Percentiles rank a stretch among this genome's conserved stretches.
These are phyloP conservation scores for Aureobasidium sp. DNA, from an alignment of 2,329 filamentous ascomycete species.

Conservation along the genomic window DNA sequence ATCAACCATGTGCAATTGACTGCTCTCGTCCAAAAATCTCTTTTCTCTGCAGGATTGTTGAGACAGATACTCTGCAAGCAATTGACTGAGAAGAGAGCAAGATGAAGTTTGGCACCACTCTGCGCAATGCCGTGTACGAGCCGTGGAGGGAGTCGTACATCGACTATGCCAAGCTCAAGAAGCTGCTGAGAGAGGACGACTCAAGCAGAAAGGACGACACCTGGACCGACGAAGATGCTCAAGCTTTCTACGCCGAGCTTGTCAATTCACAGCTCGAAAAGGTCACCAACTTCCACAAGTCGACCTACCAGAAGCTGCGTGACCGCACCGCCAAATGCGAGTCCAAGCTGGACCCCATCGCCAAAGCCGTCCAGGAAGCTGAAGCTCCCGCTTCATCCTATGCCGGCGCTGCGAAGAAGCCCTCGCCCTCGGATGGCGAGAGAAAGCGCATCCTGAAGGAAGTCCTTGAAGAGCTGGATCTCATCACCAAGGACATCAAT, in stretches of 20 bases:
- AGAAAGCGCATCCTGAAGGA: conserved; percentile 54
- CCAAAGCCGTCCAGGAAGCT: conserved; percentile 28
- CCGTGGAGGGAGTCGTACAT: conserved; percentile 94
- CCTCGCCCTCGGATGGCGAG: conserved; percentile 34
- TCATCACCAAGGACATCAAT: conserved; percentile 82
- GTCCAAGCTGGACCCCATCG: conserved; percentile 54
- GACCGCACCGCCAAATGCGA: conserved; percentile 70
- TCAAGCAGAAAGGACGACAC: conserved; percentile 48
- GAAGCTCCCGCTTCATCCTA: conserved; percentile 21
- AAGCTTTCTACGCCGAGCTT: conserved; percentile 87
- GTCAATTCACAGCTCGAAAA: conserved; percentile 94
- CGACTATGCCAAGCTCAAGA: conserved; percentile 90
- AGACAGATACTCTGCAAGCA: neutral
- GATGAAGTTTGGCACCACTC: conserved; percentile 92
- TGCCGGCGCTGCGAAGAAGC: conserved; percentile 25
- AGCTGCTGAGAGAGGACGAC: conserved; percentile 72
- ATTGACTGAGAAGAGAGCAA: conserved; percentile 32
- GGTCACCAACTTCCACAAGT: conserved; percentile 80
- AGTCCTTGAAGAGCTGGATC: conserved; percentile 72
- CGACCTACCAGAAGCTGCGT: conserved; percentile 72
- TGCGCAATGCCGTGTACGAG: conserved; percentile 69
- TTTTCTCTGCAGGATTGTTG: neutral
- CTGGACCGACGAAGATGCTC: conserved; percentile 95
- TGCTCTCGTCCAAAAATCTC: neutral
- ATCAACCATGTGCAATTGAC: neutral